Conservation (phyloP, 2,329 filamentous ascomycete species). For the Metarhizium guizhouense region DNA sequence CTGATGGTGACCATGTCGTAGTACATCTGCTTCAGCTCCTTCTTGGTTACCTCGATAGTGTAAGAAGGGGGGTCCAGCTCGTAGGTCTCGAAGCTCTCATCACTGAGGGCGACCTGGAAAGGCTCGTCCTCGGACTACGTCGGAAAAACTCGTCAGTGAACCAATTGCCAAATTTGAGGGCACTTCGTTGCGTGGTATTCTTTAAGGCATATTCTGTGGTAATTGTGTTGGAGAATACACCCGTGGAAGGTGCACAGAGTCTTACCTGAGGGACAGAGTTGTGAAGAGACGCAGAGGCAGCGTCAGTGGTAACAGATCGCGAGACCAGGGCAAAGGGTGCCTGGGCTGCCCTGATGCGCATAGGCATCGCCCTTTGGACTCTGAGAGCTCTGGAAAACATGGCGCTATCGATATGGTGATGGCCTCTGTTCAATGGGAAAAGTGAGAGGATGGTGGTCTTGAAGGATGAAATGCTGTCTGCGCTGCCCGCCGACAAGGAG, state of each 20-base stretch:
- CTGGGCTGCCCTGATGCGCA: conserved; percentile 38
- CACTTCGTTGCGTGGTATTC: background rate
- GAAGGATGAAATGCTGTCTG: conserved; percentile 19
- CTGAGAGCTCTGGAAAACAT: conserved; percentile 68
- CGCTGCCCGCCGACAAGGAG: conserved; percentile 11
- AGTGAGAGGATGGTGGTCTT: conserved; percentile 12
- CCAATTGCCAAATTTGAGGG: background rate
- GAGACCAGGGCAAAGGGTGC: conserved; percentile 39
- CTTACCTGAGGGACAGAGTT: conserved; percentile 52
- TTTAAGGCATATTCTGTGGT: background rate
- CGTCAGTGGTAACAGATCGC: conserved; percentile 88
- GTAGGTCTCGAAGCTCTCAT: conserved; percentile 99
- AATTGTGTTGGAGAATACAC: background rate
- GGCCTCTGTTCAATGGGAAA: conserved; percentile 22
- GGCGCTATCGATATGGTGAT: conserved; percentile 20
- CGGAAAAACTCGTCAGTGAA: conserved; percentile 10
- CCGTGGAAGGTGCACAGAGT: background rate
- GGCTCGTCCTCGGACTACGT: conserved; percentile 81
- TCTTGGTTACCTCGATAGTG: conserved; percentile 90
- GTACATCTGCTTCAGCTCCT: conserved; percentile 98
- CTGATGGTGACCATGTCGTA: conserved; percentile 90
- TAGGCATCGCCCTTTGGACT: conserved; percentile 48
- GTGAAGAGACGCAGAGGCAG: conserved; percentile 82
- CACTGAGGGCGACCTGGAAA: conserved; percentile 86
- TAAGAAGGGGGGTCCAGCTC: conserved; percentile 94